Evolutionary conservation across 805 yeast species (phyloP), one percentile per base, ranked within the genome.

Genomic region (Candida incommunis): DNA sequence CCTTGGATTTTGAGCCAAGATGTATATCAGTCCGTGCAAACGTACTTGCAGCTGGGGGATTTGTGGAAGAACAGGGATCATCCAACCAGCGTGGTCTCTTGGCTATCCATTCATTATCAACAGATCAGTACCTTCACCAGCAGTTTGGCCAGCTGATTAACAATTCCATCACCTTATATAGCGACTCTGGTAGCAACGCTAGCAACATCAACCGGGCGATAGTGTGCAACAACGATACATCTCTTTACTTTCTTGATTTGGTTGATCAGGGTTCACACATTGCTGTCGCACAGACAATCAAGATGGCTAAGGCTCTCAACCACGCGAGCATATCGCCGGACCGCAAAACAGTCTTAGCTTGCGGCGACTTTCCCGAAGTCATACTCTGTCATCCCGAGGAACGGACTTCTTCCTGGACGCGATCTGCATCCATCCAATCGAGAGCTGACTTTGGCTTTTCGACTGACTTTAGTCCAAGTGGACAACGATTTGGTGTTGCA

Each of bases 141-240:
- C 74, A 74, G 44, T 63, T 86, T 44, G 96, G 96, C 0, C 82
- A 82, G 26, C 76, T 79, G 63, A 86, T 88, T 54, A 87, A 86
- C 60, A 87, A 87, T 61, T 76, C 84, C 42, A 94, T 86, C 35
- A 49, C 53, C 9, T 48, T 63, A 31, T 61, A 51, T 23, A 49
- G 59, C 13, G 57, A 73, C 3, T 65, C 68, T 21, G 47, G 60
- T 3, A 41, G 51, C 22, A 59, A 65, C 9, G 67, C 69, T 37
- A 4, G 48, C 1, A 40, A 27, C 18, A 34, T 31, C 23, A 79
- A 71, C 56, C 66, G 69, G 41, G 73, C 88, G 1, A 72, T 75
- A 48, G 75, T 84, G 21, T 87, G 96, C 61, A 88, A 87, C 59
- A 88, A 88, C 59, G 97, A 88, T 60, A 73, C 76, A 40, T 67